Conservation (phyloP, 169 alveolate genomes). For the Plasmodium fragile region DNA sequence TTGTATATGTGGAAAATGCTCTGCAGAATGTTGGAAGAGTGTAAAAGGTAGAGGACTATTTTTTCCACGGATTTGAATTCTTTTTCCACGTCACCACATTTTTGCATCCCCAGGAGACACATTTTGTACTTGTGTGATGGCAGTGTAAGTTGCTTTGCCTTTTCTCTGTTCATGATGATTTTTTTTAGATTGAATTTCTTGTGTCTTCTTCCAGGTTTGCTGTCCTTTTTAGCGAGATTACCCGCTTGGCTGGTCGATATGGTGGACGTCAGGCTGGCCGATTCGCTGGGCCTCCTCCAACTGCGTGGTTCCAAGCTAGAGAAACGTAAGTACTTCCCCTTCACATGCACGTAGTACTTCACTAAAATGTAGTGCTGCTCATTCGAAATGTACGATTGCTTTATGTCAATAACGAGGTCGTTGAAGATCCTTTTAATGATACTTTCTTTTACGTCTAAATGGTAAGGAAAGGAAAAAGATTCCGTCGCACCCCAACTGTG, state of each 20-base stretch:
- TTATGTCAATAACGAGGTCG: conserved; percentile 30
- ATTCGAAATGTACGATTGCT: conserved; percentile 52
- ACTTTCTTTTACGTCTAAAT: conserved; percentile 28
- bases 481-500: background rate
- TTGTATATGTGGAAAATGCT: conserved; percentile 30
- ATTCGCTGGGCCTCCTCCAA: background rate
- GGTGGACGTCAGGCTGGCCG: background rate
- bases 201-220: background rate
- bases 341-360: conserved; percentile 32
- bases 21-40: conserved; percentile 12
- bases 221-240: background rate
- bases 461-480: background rate
- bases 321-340: conserved; percentile 19
- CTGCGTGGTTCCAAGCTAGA: conserved; percentile 13
- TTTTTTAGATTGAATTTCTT: background rate
- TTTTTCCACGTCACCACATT: conserved; percentile 1
- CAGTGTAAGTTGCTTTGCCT: background rate
- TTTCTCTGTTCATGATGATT: conserved; percentile 19
- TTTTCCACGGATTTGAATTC: conserved; percentile 27
- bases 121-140: conserved; percentile 1
- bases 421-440: conserved; percentile 33
- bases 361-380: conserved; percentile 51
- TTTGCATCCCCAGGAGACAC: conserved; percentile 51
- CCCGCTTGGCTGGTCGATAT: background rate
- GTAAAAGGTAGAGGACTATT: conserved; percentile 14